phyloP scores from a whole-genome alignment of 2,329 filamentous ascomycete genomes.

The Ploettnerulaceae sp. region DNA sequence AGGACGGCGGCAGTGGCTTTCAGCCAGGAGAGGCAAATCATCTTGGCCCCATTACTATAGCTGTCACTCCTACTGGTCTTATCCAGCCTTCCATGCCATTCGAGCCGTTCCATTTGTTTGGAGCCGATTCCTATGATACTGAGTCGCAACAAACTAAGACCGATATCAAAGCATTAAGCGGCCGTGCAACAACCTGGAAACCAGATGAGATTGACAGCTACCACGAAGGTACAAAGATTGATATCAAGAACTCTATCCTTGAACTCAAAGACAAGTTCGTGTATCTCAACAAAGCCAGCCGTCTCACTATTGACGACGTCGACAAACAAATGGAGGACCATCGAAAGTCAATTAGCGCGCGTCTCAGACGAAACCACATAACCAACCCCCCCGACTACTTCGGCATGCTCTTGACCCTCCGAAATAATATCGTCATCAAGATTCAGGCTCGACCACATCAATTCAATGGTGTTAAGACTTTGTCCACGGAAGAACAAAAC shows the following conservation, averaged over 20 bases:
- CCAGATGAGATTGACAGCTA: constrained; percentile 1
- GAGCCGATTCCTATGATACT: neutral
- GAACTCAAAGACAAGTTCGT: constrained; percentile 5
- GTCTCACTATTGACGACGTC: neutral
- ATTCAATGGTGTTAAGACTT: neutral
- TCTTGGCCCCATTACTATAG: neutral
- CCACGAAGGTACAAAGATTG: constrained; percentile 2
- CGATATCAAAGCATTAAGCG: neutral
- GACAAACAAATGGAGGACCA: neutral
- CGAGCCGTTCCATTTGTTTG: neutral
- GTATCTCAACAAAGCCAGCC: neutral
- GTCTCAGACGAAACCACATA: neutral
- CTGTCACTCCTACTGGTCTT: neutral
- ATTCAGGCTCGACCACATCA: neutral
- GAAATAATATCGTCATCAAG: neutral
- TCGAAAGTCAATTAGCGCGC: neutral
- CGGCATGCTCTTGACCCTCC: neutral
- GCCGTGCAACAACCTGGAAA: constrained; percentile 3
- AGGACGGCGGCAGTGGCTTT: no score
- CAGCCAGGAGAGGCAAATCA: neutral
- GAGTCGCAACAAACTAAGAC: neutral
- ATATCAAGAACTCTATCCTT: neutral
- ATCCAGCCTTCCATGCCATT: neutral
- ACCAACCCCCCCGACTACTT: neutral
- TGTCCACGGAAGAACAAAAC: neutral